Conservation (phyloP, 2,329 filamentous ascomycete species). For the Hypoxylon sp. region DNA sequence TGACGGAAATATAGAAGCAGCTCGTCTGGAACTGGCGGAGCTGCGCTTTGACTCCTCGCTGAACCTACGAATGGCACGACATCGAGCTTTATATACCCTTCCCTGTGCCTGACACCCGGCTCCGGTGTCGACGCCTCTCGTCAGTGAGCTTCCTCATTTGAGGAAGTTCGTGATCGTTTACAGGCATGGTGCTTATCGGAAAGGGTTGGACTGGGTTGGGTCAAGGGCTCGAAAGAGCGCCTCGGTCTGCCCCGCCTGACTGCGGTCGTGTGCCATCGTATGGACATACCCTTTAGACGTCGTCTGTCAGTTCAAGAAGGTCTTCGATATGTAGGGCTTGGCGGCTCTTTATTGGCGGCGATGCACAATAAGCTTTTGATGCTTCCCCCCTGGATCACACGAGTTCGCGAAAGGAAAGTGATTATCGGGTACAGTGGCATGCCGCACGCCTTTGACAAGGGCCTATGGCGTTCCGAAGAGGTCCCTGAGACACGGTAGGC, state of each 20-base stretch:
- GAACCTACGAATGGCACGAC: constrained; percentile 29
- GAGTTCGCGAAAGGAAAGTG: constrained; percentile 48
- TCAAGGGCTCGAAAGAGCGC: constrained; percentile 8
- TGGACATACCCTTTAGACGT: constrained; percentile 17
- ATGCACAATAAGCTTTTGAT: constrained; percentile 34
- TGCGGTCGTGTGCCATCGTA: constrained; percentile 36
- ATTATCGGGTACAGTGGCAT: constrained; percentile 39
- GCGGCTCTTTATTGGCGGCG: constrained; percentile 28
- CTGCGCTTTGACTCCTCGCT: constrained; percentile 32
- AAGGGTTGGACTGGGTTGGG: constrained; percentile 17
- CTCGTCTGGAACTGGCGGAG: constrained; percentile 12
- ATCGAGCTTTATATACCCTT: constrained; percentile 43
- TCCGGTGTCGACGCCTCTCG: neutral
- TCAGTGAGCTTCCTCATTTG: constrained; percentile 49
- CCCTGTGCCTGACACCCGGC: constrained; percentile 5
- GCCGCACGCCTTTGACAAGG: constrained; percentile 40
- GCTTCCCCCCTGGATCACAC: constrained; percentile 35
- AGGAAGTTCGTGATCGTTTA: constrained; percentile 41
- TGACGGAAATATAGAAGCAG: constrained; percentile 37
- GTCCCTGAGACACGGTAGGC: constrained; percentile 37
- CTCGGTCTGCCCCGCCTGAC: constrained; percentile 32
- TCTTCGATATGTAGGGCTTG: constrained; percentile 12
- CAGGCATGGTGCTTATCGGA: constrained; percentile 39
- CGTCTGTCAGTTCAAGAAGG: constrained; percentile 21
- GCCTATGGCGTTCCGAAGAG: constrained; percentile 32